A percentile compares a stretch with the other conserved stretches of the same genome.
Evolutionary conservation across 441 rosid species (phyloP).

Genomic region (Mallotus repandus): DNA sequence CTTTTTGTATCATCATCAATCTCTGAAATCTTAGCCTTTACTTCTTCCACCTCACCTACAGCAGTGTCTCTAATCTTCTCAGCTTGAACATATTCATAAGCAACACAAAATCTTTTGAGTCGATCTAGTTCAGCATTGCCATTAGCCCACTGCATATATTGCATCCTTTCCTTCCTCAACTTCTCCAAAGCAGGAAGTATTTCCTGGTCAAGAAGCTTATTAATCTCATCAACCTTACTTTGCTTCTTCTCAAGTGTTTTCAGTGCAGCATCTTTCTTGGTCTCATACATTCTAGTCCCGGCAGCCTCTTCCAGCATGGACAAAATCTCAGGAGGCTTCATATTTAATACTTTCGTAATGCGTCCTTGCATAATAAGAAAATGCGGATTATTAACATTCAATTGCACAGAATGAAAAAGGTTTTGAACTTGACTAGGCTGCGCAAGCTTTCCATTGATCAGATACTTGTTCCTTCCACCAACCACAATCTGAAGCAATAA

Average conservation of each 20-base stretch:
- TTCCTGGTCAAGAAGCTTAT: conserved; percentile 88
- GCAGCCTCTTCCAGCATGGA: conserved; percentile 99
- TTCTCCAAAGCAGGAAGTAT: conserved; percentile 95
- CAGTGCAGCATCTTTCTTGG: conserved; percentile 84
- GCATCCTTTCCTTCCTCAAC: conserved; percentile 82
- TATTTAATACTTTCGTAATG: conserved; percentile 90
- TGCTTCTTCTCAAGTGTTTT: conserved; percentile 98
- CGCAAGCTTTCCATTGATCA: conserved; percentile 92
- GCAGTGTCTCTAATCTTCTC: conserved; percentile 74
- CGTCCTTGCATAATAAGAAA: conserved; percentile 99
- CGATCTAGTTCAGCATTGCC: conserved; percentile 87
- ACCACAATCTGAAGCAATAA: conserved; percentile 72
- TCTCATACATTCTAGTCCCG: conserved; percentile 99
- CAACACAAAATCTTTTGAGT: conserved; percentile 84
- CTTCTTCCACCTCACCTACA: conserved; percentile 57
- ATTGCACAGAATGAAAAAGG: conserved; percentile 96
- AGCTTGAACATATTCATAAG: conserved; percentile 86
- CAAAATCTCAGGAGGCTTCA: conserved; percentile 97
- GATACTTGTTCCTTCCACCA: conserved; percentile 95
- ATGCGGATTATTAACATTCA: conserved; percentile 96
- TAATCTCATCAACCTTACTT: conserved; percentile 90
- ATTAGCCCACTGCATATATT: conserved; percentile 98
- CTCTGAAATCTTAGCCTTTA: conserved; percentile 51
- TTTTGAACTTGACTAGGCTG: conserved; percentile 99
- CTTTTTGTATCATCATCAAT: conserved; percentile 55